Conservation (phyloP, 2,329 filamentous ascomycete species). For the Pseudopyricularia cyperi region DNA sequence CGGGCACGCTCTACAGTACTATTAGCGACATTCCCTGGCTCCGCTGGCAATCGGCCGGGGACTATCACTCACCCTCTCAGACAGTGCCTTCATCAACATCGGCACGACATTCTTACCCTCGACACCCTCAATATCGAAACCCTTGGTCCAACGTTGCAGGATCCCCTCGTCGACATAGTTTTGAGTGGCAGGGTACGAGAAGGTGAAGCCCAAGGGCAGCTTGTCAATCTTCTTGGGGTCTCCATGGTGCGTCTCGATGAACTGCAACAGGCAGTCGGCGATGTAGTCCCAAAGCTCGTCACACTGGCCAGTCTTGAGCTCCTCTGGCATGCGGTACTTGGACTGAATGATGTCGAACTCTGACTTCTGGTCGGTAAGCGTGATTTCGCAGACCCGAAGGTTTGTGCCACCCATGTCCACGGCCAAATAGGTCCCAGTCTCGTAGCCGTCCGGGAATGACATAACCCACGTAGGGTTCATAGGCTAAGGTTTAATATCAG, state of each 20-base stretch:
- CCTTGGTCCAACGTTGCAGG: conserved; percentile 93
- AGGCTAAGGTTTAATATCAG: conserved; percentile 40
- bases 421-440: conserved; percentile 77
- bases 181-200: conserved; percentile 89
- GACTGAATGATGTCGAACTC: conserved; percentile 93
- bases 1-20: conserved; percentile 58
- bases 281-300: conserved; percentile 94
- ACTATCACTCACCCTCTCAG: conserved; percentile 41
- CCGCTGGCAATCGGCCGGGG: conserved; percentile 1
- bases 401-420: conserved; percentile 97
- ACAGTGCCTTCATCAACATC: conserved; percentile 69
- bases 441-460: conserved; percentile 73
- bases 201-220: conserved; percentile 83
- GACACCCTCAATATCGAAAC: conserved; percentile 85
- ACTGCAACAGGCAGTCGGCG: conserved; percentile 82
- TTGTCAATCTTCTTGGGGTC: conserved; percentile 47
- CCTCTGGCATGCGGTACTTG: conserved; percentile 89
- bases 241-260: conserved; percentile 75
- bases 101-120: conserved; percentile 85
- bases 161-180: conserved; percentile 88
- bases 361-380: conserved; percentile 72
- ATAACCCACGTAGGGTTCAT: conserved; percentile 99
- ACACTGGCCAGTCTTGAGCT: conserved; percentile 72
- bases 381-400: conserved; percentile 86
- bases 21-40: too few relatives aligned